Evolutionary conservation across 2,329 filamentous ascomycete genomes (phyloP).

Genomic region (Alternaria triticina): DNA sequence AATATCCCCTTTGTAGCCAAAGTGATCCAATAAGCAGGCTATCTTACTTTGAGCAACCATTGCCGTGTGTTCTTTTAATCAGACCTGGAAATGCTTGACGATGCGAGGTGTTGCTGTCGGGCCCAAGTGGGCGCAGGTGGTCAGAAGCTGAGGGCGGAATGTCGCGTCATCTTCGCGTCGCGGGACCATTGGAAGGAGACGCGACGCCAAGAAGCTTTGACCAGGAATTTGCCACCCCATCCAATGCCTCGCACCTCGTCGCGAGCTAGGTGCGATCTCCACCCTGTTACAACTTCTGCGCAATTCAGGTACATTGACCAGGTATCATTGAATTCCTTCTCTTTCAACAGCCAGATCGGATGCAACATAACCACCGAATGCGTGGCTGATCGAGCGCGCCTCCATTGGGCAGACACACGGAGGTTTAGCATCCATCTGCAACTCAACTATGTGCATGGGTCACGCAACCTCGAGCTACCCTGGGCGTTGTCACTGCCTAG

Average conservation of each 20-base stretch:
- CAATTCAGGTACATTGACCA: too few relatives aligned
- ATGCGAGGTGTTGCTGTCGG: not conserved
- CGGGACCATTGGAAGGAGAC: not conserved
- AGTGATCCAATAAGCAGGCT: not conserved
- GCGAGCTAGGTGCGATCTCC: not conserved
- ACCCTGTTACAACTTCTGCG: not conserved
- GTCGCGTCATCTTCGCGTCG: not conserved
- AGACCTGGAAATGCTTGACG: not conserved
- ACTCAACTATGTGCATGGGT: not conserved
- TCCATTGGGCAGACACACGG: not conserved
- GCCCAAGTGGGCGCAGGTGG: not conserved
- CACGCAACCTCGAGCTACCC: not conserved
- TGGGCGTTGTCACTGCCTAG: not conserved
- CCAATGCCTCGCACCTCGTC: not conserved
- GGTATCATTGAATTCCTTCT: not conserved
- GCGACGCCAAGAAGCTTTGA: not conserved
- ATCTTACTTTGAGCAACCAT: not conserved
- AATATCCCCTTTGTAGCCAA: not conserved
- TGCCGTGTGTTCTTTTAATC: not conserved
- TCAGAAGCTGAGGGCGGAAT: not conserved
- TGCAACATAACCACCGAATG: not conserved
- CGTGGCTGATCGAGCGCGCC: not conserved
- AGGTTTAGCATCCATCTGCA: not conserved
- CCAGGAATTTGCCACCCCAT: not conserved
- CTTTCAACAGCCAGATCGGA: not conserved